These are phyloP conservation scores for Colletotrichum salicis DNA, from an alignment of 2,329 filamentous ascomycete genomes.

Conservation along the genomic window DNA sequence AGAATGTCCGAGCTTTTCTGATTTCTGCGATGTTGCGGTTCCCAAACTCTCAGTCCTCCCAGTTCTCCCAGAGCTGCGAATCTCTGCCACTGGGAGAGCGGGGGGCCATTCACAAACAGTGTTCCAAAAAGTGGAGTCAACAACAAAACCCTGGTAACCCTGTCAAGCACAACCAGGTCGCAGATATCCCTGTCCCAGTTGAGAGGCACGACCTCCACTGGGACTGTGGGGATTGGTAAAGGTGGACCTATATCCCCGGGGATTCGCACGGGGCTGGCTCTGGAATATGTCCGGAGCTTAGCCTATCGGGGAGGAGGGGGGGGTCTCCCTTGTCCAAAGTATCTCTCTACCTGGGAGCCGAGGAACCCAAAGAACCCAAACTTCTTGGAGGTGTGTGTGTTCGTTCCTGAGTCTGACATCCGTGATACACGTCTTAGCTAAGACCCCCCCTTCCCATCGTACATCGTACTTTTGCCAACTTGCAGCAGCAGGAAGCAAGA, in stretches of 20 bases:
- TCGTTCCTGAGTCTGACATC: conserved; percentile 27
- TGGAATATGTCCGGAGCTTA: conserved; percentile 28
- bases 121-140: background rate
- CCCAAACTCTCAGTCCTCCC: background rate
- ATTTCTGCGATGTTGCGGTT: conserved; percentile 16
- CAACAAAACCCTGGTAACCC: background rate
- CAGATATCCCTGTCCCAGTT: background rate
- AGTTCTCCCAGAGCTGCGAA: too few species aligned
- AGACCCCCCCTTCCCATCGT: conserved; percentile 1
- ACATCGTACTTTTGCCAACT: conserved; percentile 12
- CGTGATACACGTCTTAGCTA: conserved; percentile 31
- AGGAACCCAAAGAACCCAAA: background rate
- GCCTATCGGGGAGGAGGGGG: background rate
- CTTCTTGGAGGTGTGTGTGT: background rate
- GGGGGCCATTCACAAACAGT: background rate
- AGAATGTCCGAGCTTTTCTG: conserved; percentile 36
- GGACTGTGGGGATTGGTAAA: background rate
- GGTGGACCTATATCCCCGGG: conserved; percentile 4
- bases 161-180: background rate
- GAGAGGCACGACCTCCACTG: background rate
- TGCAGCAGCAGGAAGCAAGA: conserved; percentile 9
- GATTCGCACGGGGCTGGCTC: conserved; percentile 32
- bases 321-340: conserved; percentile 6
- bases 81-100: background rate
- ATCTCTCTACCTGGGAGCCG: too few species aligned